phyloP scores from a whole-genome alignment of 768 basidiomycete species.

The Rhizopogon vesiculosus region DNA sequence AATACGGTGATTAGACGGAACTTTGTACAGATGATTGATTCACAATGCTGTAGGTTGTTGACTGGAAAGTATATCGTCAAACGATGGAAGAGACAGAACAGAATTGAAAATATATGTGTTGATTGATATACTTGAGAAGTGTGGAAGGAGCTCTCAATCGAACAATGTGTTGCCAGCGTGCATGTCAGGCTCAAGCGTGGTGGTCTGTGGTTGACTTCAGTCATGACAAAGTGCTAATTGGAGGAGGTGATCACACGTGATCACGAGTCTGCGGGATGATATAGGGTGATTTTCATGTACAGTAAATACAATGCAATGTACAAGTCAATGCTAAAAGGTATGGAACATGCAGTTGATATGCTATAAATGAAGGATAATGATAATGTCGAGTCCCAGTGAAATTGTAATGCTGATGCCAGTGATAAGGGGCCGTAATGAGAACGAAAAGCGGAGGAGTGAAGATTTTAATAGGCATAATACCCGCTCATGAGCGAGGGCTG shows the following conservation, averaged over 20 bases:
- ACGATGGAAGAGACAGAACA: background rate
- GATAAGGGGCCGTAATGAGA: background rate
- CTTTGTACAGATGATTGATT: background rate
- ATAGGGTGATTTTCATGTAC: too few relatives aligned
- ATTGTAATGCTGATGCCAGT: background rate
- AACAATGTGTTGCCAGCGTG: constrained; percentile 1
- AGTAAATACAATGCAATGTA: too few relatives aligned
- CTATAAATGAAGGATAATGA: background rate
- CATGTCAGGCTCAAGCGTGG: background rate
- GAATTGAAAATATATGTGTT: background rate
- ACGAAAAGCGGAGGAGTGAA: background rate
- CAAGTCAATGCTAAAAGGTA: background rate
- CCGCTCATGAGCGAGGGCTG: background rate
- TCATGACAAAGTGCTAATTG: too few relatives aligned
- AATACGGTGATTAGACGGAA: constrained; percentile 3
- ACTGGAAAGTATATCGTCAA: background rate
- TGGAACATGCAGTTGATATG: background rate
- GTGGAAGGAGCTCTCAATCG: background rate
- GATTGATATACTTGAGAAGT: background rate
- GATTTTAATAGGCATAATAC: background rate
- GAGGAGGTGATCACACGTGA: too few relatives aligned
- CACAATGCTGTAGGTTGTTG: background rate
- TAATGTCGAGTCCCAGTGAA: background rate
- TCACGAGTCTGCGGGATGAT: too few relatives aligned
- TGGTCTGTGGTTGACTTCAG: too few relatives aligned